These are phyloP conservation scores for Tetrahymena borealis DNA, from an alignment of 73 alveolate species.

Conservation along the genomic window DNA sequence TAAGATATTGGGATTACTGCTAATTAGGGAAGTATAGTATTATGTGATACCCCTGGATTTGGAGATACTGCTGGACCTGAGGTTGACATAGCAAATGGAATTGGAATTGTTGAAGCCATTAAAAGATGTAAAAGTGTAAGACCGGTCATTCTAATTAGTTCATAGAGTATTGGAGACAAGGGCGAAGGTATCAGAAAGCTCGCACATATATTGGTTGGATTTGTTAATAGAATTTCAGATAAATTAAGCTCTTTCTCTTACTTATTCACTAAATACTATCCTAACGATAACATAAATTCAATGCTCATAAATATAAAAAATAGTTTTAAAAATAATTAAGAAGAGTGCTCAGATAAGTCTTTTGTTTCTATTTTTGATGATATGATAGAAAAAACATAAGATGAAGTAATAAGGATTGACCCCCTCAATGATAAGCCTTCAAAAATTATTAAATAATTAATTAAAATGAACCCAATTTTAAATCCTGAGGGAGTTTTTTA, in stretches of 20 bases:
- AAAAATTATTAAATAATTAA: not conserved
- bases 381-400: not conserved
- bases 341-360: not conserved
- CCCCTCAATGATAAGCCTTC: not conserved
- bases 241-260: not conserved
- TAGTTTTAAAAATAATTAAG: not conserved
- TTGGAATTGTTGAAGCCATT: not conserved
- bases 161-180: not conserved
- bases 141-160: not conserved
- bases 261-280: not conserved
- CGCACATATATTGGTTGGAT: not conserved
- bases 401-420: not conserved
- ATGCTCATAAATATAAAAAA: not conserved
- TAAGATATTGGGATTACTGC: not conserved
- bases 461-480: not conserved
- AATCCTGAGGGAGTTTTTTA: not conserved
- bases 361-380: not conserved
- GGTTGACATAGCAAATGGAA: not conserved
- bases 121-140: not conserved
- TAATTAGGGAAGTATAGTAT: not conserved
- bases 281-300: not conserved
- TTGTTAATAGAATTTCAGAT: not conserved
- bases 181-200: not conserved
- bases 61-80: not conserved
- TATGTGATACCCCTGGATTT: not conserved